Evolutionary conservation across 495 filamentous ascomycete species (phyloP).

Genomic region (Platismatia glauca): DNA sequence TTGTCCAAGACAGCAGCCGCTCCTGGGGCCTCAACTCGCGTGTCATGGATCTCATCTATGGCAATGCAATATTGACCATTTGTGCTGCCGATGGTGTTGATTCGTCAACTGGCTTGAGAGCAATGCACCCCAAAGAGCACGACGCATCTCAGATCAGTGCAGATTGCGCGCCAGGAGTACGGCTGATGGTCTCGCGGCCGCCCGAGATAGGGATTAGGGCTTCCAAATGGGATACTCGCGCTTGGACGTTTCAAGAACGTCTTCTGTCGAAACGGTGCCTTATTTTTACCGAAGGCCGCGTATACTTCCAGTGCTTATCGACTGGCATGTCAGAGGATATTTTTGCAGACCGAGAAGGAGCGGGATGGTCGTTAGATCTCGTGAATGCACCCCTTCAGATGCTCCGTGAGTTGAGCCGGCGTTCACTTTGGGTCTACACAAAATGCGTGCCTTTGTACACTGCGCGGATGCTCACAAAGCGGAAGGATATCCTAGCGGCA

Average conservation of each 20-base stretch:
- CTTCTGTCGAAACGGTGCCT: conserved; percentile 5
- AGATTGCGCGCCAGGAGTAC: conserved; percentile 6
- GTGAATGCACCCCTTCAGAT: conserved; percentile 7
- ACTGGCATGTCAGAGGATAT: conserved; percentile 11
- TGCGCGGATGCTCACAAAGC: conserved; percentile 1
- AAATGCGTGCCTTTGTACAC: conserved; percentile 6
- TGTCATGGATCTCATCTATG: conserved; percentile 11
- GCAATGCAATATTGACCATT: conserved; percentile 9
- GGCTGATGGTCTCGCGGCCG: conserved; percentile 5
- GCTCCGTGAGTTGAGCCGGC: conserved; percentile 1
- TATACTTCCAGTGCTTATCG: conserved; percentile 8
- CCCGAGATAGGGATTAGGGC: conserved; percentile 3
- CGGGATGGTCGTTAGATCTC: conserved; percentile 8
- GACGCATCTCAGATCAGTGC: neutral
- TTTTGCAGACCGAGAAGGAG: conserved; percentile 3
- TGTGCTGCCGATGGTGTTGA: conserved; percentile 13
- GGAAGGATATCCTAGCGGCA: conserved; percentile 1
- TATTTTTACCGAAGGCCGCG: conserved; percentile 1
- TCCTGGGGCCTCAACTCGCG: conserved; percentile 8
- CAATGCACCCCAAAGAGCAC: conserved; percentile 7
- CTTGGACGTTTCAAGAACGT: conserved; percentile 11
- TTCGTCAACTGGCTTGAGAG: conserved; percentile 7
- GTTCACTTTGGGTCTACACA: neutral
- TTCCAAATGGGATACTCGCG: conserved; percentile 5
- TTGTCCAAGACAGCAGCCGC: conserved; percentile 11